These are phyloP conservation scores for Quercus agrifolia DNA, from an alignment of 306 rosid genomes.

Conservation along the genomic window DNA sequence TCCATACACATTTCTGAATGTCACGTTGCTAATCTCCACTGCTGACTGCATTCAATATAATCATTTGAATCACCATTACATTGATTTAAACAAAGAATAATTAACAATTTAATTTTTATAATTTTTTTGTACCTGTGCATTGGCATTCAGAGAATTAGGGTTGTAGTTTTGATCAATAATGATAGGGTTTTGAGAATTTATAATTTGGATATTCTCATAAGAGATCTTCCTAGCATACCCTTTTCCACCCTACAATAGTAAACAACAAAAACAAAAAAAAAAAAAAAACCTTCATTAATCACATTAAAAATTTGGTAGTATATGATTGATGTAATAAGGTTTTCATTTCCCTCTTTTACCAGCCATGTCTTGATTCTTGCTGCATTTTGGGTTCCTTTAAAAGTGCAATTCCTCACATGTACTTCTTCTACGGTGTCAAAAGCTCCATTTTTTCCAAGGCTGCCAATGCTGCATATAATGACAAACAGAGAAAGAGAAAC, in stretches of 20 bases:
- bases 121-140: too few species aligned
- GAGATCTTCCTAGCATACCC: slow-evolving; percentile 20
- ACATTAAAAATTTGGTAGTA: not conserved
- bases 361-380: slow-evolving; percentile 59
- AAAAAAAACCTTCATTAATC: not conserved
- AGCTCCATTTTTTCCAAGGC: slow-evolving; percentile 34
- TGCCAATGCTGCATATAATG: slow-evolving; percentile 40
- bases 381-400: slow-evolving; percentile 37
- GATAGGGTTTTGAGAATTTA: too few species aligned
- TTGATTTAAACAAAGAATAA: too few species aligned
- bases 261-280: not conserved
- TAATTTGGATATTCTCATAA: too few species aligned
- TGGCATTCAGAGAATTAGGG: too few species aligned
- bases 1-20: too few species aligned
- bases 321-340: not conserved
- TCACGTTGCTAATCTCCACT: too few species aligned
- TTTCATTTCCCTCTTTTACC: slow-evolving; percentile 13
- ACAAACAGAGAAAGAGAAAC: not conserved
- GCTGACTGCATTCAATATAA: too few species aligned
- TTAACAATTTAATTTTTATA: too few species aligned
- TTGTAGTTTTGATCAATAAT: too few species aligned
- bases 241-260: slow-evolving; percentile 33
- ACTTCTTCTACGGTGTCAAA: slow-evolving; percentile 35
- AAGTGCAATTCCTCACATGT: slow-evolving; percentile 39
- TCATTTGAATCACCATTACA: too few species aligned